Evolutionary conservation across 2,329 filamentous ascomycete species (phyloP).

Genomic region (Aureobasidium sp.): DNA sequence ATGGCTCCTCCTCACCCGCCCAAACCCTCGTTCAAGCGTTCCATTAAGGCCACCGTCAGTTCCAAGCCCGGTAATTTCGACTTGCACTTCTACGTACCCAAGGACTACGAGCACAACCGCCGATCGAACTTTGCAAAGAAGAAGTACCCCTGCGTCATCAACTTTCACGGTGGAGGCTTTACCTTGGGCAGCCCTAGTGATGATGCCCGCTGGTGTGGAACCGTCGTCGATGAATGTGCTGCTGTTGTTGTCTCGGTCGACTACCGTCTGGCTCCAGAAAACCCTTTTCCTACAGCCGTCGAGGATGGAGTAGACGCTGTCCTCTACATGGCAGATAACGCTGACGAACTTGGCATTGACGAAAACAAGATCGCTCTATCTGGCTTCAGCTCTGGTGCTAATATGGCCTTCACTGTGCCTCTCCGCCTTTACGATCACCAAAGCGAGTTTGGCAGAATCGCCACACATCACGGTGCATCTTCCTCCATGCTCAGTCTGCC

Average conservation of each 20-base stretch:
- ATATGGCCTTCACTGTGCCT: conserved; percentile 56
- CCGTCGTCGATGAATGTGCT: conserved; percentile 48
- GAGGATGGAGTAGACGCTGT: conserved; percentile 58
- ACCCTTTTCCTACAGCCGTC: conserved; percentile 56
- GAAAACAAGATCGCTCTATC: conserved; percentile 50
- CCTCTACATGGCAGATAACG: conserved; percentile 50
- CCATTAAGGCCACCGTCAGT: conserved; percentile 45
- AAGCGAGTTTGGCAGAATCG: conserved; percentile 24
- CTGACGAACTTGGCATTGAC: conserved; percentile 51
- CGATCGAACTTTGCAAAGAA: conserved; percentile 23
- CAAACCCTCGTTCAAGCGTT: conserved; percentile 51
- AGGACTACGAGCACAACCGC: conserved; percentile 39
- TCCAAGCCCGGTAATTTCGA: conserved; percentile 41
- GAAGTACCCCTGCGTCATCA: conserved; percentile 51
- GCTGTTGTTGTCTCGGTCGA: conserved; percentile 56
- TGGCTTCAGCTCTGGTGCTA: conserved; percentile 58
- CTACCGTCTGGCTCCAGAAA: conserved; percentile 55
- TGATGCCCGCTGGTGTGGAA: conserved; percentile 53
- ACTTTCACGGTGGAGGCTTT: conserved; percentile 60
- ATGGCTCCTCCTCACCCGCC: conserved; percentile 55
- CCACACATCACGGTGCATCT: conserved; percentile 11
- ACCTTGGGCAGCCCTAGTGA: conserved; percentile 53
- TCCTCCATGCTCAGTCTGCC: conserved; percentile 12
- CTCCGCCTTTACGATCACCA: conserved; percentile 48
- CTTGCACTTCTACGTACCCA: conserved; percentile 56